These are phyloP conservation scores for Saxispiralis lemnorum DNA, from an alignment of 495 filamentous ascomycete genomes.

Conservation along the genomic window DNA sequence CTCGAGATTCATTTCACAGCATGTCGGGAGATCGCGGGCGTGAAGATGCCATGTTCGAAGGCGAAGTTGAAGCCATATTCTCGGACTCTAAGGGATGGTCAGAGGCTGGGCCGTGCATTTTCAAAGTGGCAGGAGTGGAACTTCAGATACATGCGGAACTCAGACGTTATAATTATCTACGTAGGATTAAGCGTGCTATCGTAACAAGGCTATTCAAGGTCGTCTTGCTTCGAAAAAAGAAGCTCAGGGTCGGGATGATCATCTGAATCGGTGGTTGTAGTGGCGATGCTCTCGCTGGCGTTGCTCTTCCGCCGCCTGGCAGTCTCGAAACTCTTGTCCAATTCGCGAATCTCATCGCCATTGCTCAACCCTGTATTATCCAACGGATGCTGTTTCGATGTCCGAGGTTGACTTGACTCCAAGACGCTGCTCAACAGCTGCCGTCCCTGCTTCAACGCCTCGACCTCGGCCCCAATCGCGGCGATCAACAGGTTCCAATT, in stretches of 20 bases:
- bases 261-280: conserved; percentile 10
- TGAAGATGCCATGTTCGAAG: too few relatives aligned
- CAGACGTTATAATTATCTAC: too few relatives aligned
- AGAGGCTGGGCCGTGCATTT: too few relatives aligned
- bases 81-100: too few relatives aligned
- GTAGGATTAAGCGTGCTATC: neutral
- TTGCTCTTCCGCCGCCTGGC: conserved; percentile 5
- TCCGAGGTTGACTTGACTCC: conserved; percentile 1
- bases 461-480: conserved; percentile 73
- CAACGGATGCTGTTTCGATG: neutral
- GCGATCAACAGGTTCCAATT: conserved; percentile 81
- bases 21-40: too few relatives aligned
- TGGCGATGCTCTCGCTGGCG: neutral
- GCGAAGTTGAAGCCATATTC: too few relatives aligned
- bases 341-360: conserved; percentile 4
- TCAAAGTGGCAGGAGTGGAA: too few relatives aligned
- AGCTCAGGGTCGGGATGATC: conserved; percentile 26
- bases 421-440: conserved; percentile 42
- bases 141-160: too few relatives aligned
- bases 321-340: conserved; percentile 13
- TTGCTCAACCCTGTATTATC: neutral
- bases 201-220: neutral
- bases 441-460: conserved; percentile 58
- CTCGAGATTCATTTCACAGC: too few relatives aligned
- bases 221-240: conserved; percentile 28